Conservation (phyloP, 371 early-diverging fungal species). For the Mortierella sp. region DNA sequence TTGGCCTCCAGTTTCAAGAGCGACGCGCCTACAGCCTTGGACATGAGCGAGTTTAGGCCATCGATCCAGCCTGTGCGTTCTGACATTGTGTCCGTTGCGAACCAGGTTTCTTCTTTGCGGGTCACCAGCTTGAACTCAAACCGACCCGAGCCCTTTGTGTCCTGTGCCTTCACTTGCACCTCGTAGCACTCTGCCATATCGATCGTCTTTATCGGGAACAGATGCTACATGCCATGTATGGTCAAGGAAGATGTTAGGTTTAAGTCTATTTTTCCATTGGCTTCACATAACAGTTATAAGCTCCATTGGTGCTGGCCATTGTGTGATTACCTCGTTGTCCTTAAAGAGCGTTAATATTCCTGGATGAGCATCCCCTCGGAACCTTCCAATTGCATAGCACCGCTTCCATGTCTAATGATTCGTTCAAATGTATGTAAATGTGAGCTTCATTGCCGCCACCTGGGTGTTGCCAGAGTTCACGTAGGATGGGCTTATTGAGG, state of each 20-base stretch:
- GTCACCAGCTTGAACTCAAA: conserved; percentile 56
- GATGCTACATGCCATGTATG: conserved; percentile 18
- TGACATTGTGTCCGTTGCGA: conserved; percentile 52
- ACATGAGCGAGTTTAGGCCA: conserved; percentile 44
- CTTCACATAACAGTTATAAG: neutral
- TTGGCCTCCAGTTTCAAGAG: conserved; percentile 47
- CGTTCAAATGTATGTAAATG: neutral
- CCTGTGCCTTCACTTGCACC: conserved; percentile 45
- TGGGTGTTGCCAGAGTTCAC: too few species aligned
- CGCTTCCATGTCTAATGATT: conserved; percentile 51
- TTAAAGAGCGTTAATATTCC: conserved; percentile 51
- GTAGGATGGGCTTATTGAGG: neutral
- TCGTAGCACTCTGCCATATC: conserved; percentile 55
- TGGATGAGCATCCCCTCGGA: conserved; percentile 46
- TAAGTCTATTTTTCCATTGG: neutral
- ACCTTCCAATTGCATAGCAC: conserved; percentile 49
- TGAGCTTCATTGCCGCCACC: neutral
- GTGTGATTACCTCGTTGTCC: conserved; percentile 46
- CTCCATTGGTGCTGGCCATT: neutral
- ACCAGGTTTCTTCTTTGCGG: conserved; percentile 54
- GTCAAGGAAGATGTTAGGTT: neutral
- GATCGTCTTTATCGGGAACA: conserved; percentile 51
- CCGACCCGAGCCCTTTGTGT: conserved; percentile 45
- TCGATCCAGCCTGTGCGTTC: conserved; percentile 57
- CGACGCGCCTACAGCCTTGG: conserved; percentile 38